phyloP scores from a whole-genome alignment of 164 flowering plant species.

The Amborella trichopoda region DNA sequence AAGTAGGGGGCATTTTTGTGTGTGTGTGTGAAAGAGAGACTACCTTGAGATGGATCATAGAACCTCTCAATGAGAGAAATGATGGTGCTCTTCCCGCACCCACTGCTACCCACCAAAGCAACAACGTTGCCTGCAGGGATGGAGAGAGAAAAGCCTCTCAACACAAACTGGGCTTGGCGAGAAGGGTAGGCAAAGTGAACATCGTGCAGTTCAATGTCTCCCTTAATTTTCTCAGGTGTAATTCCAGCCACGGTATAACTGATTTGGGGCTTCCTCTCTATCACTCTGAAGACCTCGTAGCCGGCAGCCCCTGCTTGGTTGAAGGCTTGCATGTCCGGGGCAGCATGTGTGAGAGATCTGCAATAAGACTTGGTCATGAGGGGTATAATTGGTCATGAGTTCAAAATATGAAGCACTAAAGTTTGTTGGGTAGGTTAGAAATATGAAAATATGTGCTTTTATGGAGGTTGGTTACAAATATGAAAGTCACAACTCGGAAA shows the following conservation, averaged over 20 bases:
- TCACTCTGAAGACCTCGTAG: constrained; percentile 86
- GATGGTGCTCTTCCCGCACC: constrained; percentile 95
- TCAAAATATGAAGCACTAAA: no score
- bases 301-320: constrained; percentile 78
- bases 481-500: no score
- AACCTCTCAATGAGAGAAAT: constrained; percentile 92
- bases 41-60: constrained; percentile 80
- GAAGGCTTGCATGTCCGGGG: constrained; percentile 75
- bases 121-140: constrained; percentile 82
- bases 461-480: no score
- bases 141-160: constrained; percentile 44
- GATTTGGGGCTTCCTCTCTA: constrained; percentile 58
- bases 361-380: no score
- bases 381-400: no score
- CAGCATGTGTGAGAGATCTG: constrained; percentile 94
- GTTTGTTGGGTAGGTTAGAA: no score
- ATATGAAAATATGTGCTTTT: no score
- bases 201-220: constrained; percentile 63
- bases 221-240: constrained; percentile 45
- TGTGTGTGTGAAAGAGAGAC: constrained; percentile 43
- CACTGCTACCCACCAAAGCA: constrained; percentile 96
- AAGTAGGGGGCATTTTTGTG: no score
- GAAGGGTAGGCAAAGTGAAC: constrained; percentile 82
- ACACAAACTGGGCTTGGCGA: constrained; percentile 66
- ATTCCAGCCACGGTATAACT: constrained; percentile 34